Evolutionary conservation across 306 rosid genomes (phyloP), one percentile per base, ranked within the genome.

Genomic region (Chamaecrista fasciculata): DNA sequence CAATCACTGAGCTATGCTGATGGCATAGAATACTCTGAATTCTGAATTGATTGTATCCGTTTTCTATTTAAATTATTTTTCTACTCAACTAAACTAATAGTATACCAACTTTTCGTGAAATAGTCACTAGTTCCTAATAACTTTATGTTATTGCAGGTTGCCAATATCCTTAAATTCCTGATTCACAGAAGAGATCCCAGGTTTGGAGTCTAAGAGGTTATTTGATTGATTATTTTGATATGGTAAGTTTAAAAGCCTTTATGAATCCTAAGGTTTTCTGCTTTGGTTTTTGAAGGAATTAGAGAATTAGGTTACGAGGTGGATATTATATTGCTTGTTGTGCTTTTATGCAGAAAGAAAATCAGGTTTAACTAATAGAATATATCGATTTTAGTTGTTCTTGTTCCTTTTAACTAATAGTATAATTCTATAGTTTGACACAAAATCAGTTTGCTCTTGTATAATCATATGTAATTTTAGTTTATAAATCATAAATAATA

Each of bases 161-260:
- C 26, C 19, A n/a, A 46, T 28, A 70, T 8, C 31, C 53, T 16
- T 56, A 39, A 74, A n/a, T 56, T 43, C 14, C 5, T 33, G 31
- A 64, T 26, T 47, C 42, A 3, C 10, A 15, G 48, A 42, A 57
- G 16, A 57, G 67, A 71, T 31, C 47, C 33, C 39, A 72, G 26
- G 70, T 67, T 50, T 39, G 50, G n/a, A 21, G 21, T 46, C 16
- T 9, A 40, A 55, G 21, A 42, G 63, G 7, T 21, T 61, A 6
- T 71, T 25, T 66, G 57, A 31, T 16, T 62, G 39, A 52, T 76
- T 72, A 20, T 68, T 39, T n/a, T 67, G 69, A 72, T 23, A 81
- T 81, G 85, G 85, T 81, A 73, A 61, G 56, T 61, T 67, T 20
- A 25, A 24, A 14, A 23, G 9, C 34, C 33, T 62, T 24, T 44